These are phyloP conservation scores for Kwoniella sp. DNA, from an alignment of 768 basidiomycete species.

Conservation along the genomic window DNA sequence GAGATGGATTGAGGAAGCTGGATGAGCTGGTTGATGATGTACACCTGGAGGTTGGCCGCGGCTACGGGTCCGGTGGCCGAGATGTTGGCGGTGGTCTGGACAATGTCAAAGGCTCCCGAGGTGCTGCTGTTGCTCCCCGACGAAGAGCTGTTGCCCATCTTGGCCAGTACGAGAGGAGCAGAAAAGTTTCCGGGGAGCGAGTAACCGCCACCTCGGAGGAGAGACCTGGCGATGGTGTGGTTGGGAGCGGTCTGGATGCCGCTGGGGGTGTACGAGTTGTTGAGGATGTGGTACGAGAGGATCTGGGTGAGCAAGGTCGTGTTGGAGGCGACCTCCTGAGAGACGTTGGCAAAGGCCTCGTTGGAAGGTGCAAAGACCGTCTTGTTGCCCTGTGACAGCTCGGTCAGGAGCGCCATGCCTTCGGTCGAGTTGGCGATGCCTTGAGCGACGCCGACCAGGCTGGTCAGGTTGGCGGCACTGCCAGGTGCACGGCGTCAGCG, in stretches of 20 bases:
- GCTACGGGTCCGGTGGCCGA: slow-evolving; percentile 24
- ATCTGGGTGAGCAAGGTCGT: slow-evolving; percentile 54
- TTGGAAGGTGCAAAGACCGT: slow-evolving; percentile 62
- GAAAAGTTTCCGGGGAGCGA: slow-evolving; percentile 60
- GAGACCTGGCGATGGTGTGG: slow-evolving; percentile 62
- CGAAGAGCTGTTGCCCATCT: too few species aligned
- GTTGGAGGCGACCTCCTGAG: slow-evolving; percentile 49
- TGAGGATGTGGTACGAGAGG: slow-evolving; percentile 55
- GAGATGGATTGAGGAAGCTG: slow-evolving; percentile 56
- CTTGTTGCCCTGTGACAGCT: slow-evolving; percentile 45
- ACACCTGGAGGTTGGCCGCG: slow-evolving; percentile 46
- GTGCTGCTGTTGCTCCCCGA: neutral
- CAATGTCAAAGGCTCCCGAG: slow-evolving; percentile 50
- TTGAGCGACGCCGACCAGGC: slow-evolving; percentile 52
- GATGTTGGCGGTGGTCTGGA: slow-evolving; percentile 56
- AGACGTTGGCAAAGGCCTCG: slow-evolving; percentile 53
- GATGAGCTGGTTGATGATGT: slow-evolving; percentile 52
- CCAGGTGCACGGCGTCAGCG: neutral
- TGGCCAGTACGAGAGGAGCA: slow-evolving; percentile 37
- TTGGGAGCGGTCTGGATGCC: slow-evolving; percentile 56
- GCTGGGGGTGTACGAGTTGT: slow-evolving; percentile 55
- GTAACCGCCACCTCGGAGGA: slow-evolving; percentile 56
- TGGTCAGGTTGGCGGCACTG: slow-evolving; percentile 26
- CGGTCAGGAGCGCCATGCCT: slow-evolving; percentile 54
- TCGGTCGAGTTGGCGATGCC: slow-evolving; percentile 54